phyloP scores from a whole-genome alignment of 805 yeast species.

The Pichia deserticola region DNA sequence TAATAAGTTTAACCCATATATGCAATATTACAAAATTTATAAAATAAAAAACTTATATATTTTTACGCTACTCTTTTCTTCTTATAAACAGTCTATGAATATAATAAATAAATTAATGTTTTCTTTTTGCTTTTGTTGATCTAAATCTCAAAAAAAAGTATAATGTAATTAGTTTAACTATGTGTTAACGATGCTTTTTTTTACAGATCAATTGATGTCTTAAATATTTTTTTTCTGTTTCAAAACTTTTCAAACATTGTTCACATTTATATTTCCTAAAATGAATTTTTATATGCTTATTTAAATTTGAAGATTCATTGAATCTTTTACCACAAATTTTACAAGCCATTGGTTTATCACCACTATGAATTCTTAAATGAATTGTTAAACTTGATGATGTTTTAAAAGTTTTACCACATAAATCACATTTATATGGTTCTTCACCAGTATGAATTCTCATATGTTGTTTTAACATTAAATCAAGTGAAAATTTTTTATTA shows the following conservation, averaged over 20 bases:
- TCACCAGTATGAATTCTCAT: constrained; percentile 83
- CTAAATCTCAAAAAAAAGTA: too few relatives aligned
- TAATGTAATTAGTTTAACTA: too few relatives aligned
- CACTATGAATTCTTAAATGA: constrained; percentile 82
- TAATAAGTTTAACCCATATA: too few relatives aligned
- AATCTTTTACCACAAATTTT: constrained; percentile 76
- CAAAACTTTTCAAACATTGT: constrained; percentile 46
- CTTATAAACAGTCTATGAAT: too few relatives aligned
- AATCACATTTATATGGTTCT: constrained; percentile 68
- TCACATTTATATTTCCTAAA: constrained; percentile 44
- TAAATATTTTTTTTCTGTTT: constrained; percentile 33
- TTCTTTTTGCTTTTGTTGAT: too few relatives aligned
- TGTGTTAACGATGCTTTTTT: constrained; percentile 16
- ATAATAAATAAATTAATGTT: too few relatives aligned
- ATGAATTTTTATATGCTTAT: constrained; percentile 83
- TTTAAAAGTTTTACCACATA: constrained; percentile 73
- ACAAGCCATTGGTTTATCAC: constrained; percentile 80
- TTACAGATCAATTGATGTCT: constrained; percentile 35
- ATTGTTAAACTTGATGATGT: constrained; percentile 77
- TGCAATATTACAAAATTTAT: too few relatives aligned
- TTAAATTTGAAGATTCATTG: constrained; percentile 81
- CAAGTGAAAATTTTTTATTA: constrained; percentile 65
- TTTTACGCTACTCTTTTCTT: too few relatives aligned
- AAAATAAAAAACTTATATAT: too few relatives aligned
- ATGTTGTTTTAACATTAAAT: constrained; percentile 74